phyloP scores from a whole-genome alignment of 139 green algal genomes.

The Haematococcus lacustris region DNA sequence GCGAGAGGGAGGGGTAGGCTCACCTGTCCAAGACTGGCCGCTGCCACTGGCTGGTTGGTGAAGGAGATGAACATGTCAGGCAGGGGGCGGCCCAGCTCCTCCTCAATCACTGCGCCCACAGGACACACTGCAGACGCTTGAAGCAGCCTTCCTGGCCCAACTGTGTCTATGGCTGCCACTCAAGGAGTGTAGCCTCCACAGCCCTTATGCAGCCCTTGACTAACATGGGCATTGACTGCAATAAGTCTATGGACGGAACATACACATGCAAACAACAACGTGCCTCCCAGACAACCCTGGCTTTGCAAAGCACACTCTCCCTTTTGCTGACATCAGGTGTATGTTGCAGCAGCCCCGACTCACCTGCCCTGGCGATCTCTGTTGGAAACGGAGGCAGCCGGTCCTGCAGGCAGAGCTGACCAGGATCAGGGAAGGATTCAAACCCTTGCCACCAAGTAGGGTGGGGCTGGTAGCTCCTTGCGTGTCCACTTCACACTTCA shows the following conservation, averaged over 20 bases:
- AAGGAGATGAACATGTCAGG: slow-evolving; percentile 59
- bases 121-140: background rate
- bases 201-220: too few species aligned
- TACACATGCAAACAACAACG: too few species aligned
- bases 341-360: background rate
- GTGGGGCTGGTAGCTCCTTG: too few species aligned
- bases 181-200: background rate
- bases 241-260: too few species aligned
- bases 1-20: background rate
- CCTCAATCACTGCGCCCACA: slow-evolving; percentile 61
- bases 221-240: too few species aligned
- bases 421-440: background rate
- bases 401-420: slow-evolving; percentile 56
- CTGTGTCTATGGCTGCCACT: background rate
- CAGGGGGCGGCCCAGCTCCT: slow-evolving; percentile 71
- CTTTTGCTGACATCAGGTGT: background rate
- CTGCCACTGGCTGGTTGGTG: slow-evolving; percentile 68
- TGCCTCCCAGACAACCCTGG: too few species aligned
- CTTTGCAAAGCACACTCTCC: too few species aligned
- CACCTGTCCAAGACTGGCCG: slow-evolving; percentile 82
- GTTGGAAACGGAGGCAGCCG: slow-evolving; percentile 58
- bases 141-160: background rate
- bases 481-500: too few species aligned
- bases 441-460: slow-evolving; percentile 31
- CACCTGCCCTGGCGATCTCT: slow-evolving; percentile 38